Evolutionary conservation across 2,329 filamentous ascomycete species (phyloP).

Genomic region (Sporothrix pseudoabietina): DNA sequence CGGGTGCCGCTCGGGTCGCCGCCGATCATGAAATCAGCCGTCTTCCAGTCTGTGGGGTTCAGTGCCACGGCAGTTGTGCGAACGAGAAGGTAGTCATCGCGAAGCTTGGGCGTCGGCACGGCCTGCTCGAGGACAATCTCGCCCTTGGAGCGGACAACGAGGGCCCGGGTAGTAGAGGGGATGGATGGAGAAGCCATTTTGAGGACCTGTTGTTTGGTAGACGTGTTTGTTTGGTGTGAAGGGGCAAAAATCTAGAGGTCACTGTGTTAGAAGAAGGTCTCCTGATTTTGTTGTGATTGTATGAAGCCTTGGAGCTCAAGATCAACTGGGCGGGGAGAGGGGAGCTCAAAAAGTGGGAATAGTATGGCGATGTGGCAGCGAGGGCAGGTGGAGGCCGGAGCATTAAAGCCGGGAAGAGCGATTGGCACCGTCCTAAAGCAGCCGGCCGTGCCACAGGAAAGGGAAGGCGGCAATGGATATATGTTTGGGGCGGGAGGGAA

Average conservation of each 20-base stretch:
- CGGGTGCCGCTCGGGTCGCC: slow-evolving; percentile 25
- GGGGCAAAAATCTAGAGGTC: neutral
- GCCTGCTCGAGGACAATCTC: slow-evolving; percentile 34
- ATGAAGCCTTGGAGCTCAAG: neutral
- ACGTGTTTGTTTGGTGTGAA: neutral
- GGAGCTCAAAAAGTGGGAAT: slow-evolving; percentile 5
- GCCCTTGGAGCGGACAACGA: slow-evolving; percentile 36
- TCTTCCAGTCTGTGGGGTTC: slow-evolving; percentile 41
- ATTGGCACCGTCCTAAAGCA: neutral
- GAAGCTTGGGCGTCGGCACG: slow-evolving; percentile 37
- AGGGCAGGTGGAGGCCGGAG: neutral
- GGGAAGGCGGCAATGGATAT: neutral
- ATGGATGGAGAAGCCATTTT: slow-evolving; percentile 25
- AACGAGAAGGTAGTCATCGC: slow-evolving; percentile 39
- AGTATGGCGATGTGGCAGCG: neutral
- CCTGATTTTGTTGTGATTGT: neutral
- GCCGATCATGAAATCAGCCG: slow-evolving; percentile 29
- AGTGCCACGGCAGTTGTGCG: slow-evolving; percentile 38
- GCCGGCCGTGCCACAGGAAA: neutral
- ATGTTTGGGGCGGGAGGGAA: neutral
- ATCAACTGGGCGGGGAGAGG: neutral
- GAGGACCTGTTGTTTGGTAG: neutral
- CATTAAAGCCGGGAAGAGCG: neutral
- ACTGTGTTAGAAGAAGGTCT: neutral
- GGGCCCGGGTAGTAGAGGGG: slow-evolving; percentile 35